Conservation (phyloP, 2,329 filamentous ascomycete genomes). For the Sclerotinia spermophila region DNA sequence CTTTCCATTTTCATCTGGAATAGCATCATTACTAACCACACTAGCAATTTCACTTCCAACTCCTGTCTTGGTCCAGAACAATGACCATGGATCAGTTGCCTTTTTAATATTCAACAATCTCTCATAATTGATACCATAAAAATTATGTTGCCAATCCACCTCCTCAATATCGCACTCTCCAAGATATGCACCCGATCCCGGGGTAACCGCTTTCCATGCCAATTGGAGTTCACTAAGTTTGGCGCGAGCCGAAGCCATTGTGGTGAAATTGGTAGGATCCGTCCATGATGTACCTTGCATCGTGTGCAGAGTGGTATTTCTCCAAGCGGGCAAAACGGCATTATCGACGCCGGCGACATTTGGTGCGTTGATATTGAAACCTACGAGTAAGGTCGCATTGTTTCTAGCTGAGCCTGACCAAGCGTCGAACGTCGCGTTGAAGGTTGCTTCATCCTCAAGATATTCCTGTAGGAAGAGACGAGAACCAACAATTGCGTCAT, state of each 20-base stretch:
- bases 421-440: slow-evolving; percentile 32
- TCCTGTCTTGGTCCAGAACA: slow-evolving; percentile 24
- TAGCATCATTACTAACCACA: slow-evolving; percentile 16
- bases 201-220: slow-evolving; percentile 21
- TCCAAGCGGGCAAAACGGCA: slow-evolving; percentile 37
- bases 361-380: slow-evolving; percentile 12
- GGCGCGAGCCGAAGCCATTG: slow-evolving; percentile 11
- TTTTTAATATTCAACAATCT: slow-evolving; percentile 23
- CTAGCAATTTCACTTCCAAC: slow-evolving; percentile 39
- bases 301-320: slow-evolving; percentile 21
- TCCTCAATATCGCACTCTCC: slow-evolving; percentile 21
- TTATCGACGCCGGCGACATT: slow-evolving; percentile 27
- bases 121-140: slow-evolving; percentile 40
- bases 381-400: background rate
- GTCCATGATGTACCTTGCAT: slow-evolving; percentile 21
- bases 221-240: slow-evolving; percentile 21
- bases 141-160: slow-evolving; percentile 29
- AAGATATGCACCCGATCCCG: slow-evolving; percentile 19
- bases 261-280: background rate
- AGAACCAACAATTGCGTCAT: slow-evolving; percentile 37
- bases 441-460: slow-evolving; percentile 34
- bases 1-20: slow-evolving; percentile 14
- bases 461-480: slow-evolving; percentile 43
- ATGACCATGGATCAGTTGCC: slow-evolving; percentile 21
- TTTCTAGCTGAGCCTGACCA: slow-evolving; percentile 26